Evolutionary conservation across 2,329 filamentous ascomycete species (phyloP), one percentile per base, ranked within the genome.

Genomic region (Cladophialophora yegresii): DNA sequence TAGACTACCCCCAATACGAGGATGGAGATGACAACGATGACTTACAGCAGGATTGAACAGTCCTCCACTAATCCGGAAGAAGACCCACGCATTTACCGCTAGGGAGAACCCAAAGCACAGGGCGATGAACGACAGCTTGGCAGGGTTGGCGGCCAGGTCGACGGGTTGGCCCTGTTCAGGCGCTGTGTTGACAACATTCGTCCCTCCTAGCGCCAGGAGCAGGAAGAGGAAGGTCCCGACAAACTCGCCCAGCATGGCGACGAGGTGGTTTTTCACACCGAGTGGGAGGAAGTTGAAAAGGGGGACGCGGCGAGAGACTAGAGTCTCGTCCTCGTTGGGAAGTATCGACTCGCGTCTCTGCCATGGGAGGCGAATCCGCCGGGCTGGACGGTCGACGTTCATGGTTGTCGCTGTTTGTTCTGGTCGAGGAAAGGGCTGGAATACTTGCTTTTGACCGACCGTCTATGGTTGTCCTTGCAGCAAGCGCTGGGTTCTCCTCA

Each of bases 71-170:
- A 83, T 77, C 4, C 81, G 77, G 68, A 80, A 84, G 69, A 84
- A 84, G 0, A 80, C 78, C 82, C 82, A 84, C 3, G 81, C 81
- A 66, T 82, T 84, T 63, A 83, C 80, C 1, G 77, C 76, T 56
- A 84, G 71, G 1, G 79, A 76, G 60, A 81, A 79, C 0, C 78
- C 80, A 63, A 82, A 82, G 1, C 71, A 72, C 54, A 82, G 66
- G 1, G 51, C 51, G 28, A 54, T 54, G 22, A 54, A 54, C 20
- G 67, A 49, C 45, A 69, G 33, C 51, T 54, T 54, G 26, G 51
- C 51, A 28, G 51, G 51, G 28, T 54, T 54, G 23, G 51, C 51
- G 9, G 43, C 36, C 32, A 67, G 43, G 12, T 62, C 54, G 58
- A 61, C 59, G 43, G 59, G 67, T 26, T 54, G 26, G 8, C 49